Percentiles rank a stretch among this genome's conserved stretches.
phyloP scores from a whole-genome alignment of 495 filamentous ascomycete species.

The Penicillium cosmopolitanum region DNA sequence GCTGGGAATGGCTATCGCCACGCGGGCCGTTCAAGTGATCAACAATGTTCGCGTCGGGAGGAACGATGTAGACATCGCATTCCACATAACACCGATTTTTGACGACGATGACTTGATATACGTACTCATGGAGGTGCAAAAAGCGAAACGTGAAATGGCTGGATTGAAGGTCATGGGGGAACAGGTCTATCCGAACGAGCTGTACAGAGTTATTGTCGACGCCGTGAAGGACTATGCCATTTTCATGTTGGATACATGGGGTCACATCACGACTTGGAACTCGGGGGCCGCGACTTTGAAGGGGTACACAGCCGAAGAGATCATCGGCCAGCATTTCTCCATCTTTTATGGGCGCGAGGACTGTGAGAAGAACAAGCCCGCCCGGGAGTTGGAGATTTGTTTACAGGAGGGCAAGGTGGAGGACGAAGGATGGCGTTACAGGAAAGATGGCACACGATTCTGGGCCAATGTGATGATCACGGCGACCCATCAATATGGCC shows the following conservation, averaged over 20 bases:
- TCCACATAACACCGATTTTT: no score
- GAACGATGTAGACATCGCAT: no score
- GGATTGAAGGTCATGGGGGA: slow-evolving; percentile 16
- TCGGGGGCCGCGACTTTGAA: slow-evolving; percentile 62
- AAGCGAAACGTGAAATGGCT: no score
- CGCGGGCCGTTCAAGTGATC: no score
- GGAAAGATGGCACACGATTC: slow-evolving; percentile 62
- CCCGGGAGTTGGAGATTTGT: slow-evolving; percentile 49
- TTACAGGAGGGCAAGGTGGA: slow-evolving; percentile 62
- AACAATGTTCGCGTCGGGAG: no score
- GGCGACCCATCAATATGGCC: slow-evolving; percentile 57
- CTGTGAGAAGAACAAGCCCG: slow-evolving; percentile 52
- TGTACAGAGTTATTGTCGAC: slow-evolving; percentile 62
- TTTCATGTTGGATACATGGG: slow-evolving; percentile 64
- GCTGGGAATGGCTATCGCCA: no score
- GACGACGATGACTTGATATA: no score
- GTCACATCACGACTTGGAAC: slow-evolving; percentile 66
- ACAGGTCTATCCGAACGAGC: slow-evolving; percentile 56
- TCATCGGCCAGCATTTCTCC: slow-evolving; percentile 66
- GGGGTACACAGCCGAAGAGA: slow-evolving; percentile 59
- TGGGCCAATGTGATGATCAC: slow-evolving; percentile 73
- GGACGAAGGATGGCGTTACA: slow-evolving; percentile 69
- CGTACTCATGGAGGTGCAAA: no score
- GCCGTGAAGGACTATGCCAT: slow-evolving; percentile 70
- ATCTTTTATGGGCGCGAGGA: slow-evolving; percentile 65